Evolutionary conservation across 2,329 filamentous ascomycete species (phyloP), one percentile per base, ranked within the genome.

Genomic region (Rosellinia necatrix): DNA sequence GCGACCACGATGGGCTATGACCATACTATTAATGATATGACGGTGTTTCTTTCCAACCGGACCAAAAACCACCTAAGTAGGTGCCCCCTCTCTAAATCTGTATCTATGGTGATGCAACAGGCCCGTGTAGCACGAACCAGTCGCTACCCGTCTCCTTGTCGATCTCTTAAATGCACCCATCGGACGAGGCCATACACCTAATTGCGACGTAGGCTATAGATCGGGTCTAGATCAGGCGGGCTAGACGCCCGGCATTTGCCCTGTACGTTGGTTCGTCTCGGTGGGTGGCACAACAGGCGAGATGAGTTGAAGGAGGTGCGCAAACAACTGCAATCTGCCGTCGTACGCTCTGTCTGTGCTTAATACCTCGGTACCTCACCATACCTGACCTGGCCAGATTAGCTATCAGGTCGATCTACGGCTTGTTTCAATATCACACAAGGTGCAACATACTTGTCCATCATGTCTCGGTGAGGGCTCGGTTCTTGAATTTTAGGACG

Each of bases 261-360:
- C 27, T 49, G 32, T 43, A 52, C 49, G 30, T 41, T 49, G 41
- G 44, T 30, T 56, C 38, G 29, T 37, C 17, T 50, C 44, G 37
- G 40, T 55, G 54, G 52, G 63, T 68, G 10, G 56, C 43, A 68
- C 64, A 43, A n/a, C 44, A 62, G 64, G 60, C 48, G 37, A 64
- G 56, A 53, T 52, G 55, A 63, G 53, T 43, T 60, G 48, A 47
- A 25, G 41, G 42, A 50, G 51, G 34, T 15, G 56, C 53, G 48
- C 53, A 54, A 56, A 52, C 53, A 56, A 41, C 43, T 32, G 30
- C 32, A 34, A 29, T 52, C 44, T 57, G 48, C 46, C 21, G 52
- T 49, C 24, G 25, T 49, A 40, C 35, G 22, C 35, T 58, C 38
- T 49, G 9, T 34, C 42, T 35, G 46, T 37, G 24, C 24, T 37